Percentiles rank a stretch among this genome's conserved stretches.
phyloP scores from a whole-genome alignment of 345 rosid species.

The Hibiscus syriacus region DNA sequence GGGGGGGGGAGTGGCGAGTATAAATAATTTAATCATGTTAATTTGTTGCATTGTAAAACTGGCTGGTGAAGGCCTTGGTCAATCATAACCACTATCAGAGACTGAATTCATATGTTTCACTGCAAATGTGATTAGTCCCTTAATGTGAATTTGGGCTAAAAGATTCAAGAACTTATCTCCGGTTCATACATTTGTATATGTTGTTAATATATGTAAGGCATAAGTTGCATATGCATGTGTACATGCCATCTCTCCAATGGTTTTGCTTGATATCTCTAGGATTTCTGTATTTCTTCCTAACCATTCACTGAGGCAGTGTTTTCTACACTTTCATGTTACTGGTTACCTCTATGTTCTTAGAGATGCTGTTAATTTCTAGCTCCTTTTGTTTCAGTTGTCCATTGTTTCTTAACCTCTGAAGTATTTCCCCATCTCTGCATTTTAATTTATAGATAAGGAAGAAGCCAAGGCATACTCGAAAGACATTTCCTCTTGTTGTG shows the following conservation, averaged over 20 bases:
- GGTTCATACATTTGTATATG: not conserved
- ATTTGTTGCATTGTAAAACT: not conserved
- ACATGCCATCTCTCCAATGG: not conserved
- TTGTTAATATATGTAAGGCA: not conserved
- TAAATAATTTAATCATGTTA: too few species aligned
- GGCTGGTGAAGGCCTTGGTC: not conserved
- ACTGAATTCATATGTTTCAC: not conserved
- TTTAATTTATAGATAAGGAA: slow-evolving; percentile 54
- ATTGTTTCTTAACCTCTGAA: not conserved
- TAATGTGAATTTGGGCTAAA: not conserved
- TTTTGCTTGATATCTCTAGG: slow-evolving; percentile 1
- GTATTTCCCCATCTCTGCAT: not conserved
- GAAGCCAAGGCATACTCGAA: slow-evolving; percentile 87
- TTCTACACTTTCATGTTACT: slow-evolving; percentile 6
- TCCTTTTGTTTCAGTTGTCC: not conserved
- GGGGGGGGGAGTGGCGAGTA: not conserved
- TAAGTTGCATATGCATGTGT: not conserved
- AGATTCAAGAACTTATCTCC: not conserved
- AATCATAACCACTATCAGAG: not conserved
- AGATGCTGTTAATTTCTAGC: not conserved
- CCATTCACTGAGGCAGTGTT: not conserved
- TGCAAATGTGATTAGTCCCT: not conserved
- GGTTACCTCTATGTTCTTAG: slow-evolving; percentile 10
- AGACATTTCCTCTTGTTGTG: slow-evolving; percentile 84
- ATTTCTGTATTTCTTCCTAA: not conserved